Conservation (phyloP, 192 early-diverging fungal genomes). For the Phycomyces nitens region DNA sequence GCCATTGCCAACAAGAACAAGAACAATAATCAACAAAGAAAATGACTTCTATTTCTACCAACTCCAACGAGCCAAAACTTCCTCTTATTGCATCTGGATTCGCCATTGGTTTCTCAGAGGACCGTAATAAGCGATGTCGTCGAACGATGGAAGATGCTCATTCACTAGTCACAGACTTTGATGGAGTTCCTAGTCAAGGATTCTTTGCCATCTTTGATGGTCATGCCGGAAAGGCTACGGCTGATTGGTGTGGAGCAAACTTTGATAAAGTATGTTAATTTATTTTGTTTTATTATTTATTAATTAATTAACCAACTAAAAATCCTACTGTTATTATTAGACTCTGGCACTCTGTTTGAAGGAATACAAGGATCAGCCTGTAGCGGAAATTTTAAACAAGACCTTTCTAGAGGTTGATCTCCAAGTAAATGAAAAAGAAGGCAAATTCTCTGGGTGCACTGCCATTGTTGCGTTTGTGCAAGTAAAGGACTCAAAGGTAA, state of each 20-base stretch:
- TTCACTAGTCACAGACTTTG: constrained; percentile 78
- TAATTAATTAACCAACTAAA: no score
- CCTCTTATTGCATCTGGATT: constrained; percentile 37
- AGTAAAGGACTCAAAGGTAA: constrained; percentile 31
- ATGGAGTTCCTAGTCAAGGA: constrained; percentile 71
- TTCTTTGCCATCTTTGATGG: constrained; percentile 98
- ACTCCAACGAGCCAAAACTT: no score
- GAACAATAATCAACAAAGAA: no score
- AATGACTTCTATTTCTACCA: no score
- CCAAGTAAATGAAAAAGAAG: constrained; percentile 73
- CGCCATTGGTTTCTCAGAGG: constrained; percentile 71
- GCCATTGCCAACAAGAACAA: no score
- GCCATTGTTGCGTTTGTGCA: constrained; percentile 79
- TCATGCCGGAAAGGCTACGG: constrained; percentile 92
- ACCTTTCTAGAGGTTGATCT: constrained; percentile 82
- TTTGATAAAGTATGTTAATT: constrained; percentile 64
- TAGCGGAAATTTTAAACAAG: constrained; percentile 80
- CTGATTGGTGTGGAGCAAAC: constrained; percentile 92
- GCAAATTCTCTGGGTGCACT: constrained; percentile 87
- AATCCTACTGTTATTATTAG: no score
- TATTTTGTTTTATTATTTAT: not conserved
- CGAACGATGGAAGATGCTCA: constrained; percentile 99
- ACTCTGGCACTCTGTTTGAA: constrained; percentile 63
- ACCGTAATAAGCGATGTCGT: constrained; percentile 86
- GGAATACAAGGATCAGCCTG: constrained; percentile 49